Evolutionary conservation across 169 alveolate genomes (phyloP), one percentile per base, ranked within the genome.

Genomic region (Cryptosporidium andersoni): DNA sequence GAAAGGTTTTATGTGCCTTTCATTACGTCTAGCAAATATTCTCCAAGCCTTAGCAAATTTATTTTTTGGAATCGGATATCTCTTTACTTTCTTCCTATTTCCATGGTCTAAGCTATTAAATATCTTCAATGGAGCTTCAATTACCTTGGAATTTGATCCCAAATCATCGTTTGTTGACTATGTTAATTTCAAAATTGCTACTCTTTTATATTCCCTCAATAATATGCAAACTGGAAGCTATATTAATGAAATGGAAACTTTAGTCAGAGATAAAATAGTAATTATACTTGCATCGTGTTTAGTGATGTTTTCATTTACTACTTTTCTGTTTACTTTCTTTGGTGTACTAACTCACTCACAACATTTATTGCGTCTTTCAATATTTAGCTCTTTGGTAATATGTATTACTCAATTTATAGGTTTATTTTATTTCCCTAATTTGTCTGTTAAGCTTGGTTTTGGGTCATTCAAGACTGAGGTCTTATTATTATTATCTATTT

Each of bases 1-100:
- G 62, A 74, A 74, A 37, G 85, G 85, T 58, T 74, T 58, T 37
- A 36, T 74, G 36, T 74, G 85, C 12, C 43, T 74, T 14, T 74
- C 85, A 45, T 49, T 74, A 2, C 55, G 85, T 36, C 67, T 74
- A n/a, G 58, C 85, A 42, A 68, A 58, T 42, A 58, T 74, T 34
- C 3, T 74, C 3, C 85, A 74, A 25, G 68, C 74, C 1, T 36
- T 74, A 11, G 6, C 60, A 1, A 74, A 60, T 36, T 25, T 74
- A 16, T n/a, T 43, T 3, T 25, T 25, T 40, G 42, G 52, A 14
- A 12, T 58, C 47, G 7, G 42, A 9, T n/a, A 42, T 11, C 40
- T 34, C 12, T 45, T n/a, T 5, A 51, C 36, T 12, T 16, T 74
- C 16, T 74, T 74, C 45, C 25, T 43, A 9, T 12, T 74, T 34